Base-by-base conservation (phyloP, 805 yeast genomes). In the Teunomyces funiuensis region DNA sequence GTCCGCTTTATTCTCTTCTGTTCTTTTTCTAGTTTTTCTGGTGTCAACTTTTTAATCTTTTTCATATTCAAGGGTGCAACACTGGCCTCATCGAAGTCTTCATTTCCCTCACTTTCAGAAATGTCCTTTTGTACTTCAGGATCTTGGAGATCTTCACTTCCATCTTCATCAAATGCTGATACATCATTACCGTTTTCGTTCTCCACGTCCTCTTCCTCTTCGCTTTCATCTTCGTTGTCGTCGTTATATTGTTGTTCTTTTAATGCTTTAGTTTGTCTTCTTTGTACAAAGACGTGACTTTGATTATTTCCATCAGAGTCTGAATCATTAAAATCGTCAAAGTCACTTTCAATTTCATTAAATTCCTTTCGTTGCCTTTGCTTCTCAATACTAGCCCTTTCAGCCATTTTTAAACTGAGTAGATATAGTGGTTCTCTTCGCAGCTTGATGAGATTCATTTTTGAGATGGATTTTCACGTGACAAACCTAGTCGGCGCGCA, bases 1-100 rank as follows among this genome's bases (percentile, higher is more conserved):
- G 96, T 83, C 52, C 77, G 82, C 46, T 74, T 79, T 27, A 77
- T 73, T 51, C 76, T 76, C 50, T 74, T 74, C 46, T 77, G 73
- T 45, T 76, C 77, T 56, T 79, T 66, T 5, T 58, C 76, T n/a
- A 81, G 60, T 47, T 79, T 78, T 34, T 74, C 74, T 6, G 82
- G 74, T 6, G 82, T 74, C 23, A 83, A 65, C 49, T 71, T 76
- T 50, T 82, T 80, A 28, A 82, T 65, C 49, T 77, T 74, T 10
- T 41, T 52, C n/a, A 44, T 41, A 15, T 53, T 36, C 31, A 40
- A 39, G n/a, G 43, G 39, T 29, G 11, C 15, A 15, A 14, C 39
- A 22, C n/a, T 38, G 40, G 33, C 33, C n/a, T 20, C 11, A 7
- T 31, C 46, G 15, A 38, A 42, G 33, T 38, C 36, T 25, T 44